Percentiles rank a stretch among this genome's conserved stretches.
These are phyloP conservation scores for Solanum gracilifrons DNA, from an alignment of 257 asterid genomes.

Conservation along the genomic window DNA sequence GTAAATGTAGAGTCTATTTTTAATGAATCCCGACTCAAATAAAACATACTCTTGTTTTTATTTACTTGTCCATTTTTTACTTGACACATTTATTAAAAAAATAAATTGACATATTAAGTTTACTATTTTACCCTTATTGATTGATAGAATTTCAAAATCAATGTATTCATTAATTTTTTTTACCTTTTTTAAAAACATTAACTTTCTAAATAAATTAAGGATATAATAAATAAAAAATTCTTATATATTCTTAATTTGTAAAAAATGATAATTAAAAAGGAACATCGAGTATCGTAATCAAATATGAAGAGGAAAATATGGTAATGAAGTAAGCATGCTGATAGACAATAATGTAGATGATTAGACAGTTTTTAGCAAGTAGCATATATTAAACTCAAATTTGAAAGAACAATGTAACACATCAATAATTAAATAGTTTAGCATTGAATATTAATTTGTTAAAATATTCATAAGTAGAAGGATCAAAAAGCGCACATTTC, in stretches of 20 bases:
- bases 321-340: background rate
- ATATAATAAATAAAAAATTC: background rate
- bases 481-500: background rate
- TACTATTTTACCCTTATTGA: too few species aligned
- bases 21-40: background rate
- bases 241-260: too few species aligned
- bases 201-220: background rate
- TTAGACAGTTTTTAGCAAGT: background rate
- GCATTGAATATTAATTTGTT: background rate
- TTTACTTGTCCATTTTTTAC: too few species aligned
- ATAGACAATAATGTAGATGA: background rate
- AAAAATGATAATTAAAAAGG: too few species aligned
- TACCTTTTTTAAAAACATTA: too few species aligned
- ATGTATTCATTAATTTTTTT: too few species aligned
- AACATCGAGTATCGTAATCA: too few species aligned
- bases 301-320: background rate
- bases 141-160: too few species aligned
- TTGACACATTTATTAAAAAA: too few species aligned
- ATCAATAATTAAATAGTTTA: background rate
- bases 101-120: too few species aligned
- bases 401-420: background rate
- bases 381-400: background rate
- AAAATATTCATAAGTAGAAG: background rate
- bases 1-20: too few species aligned
- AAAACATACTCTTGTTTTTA: background rate